Percentiles rank a stretch among this genome's conserved stretches.
phyloP scores from a whole-genome alignment of 805 yeast species.

The Cyberlindnera euphorbiae region DNA sequence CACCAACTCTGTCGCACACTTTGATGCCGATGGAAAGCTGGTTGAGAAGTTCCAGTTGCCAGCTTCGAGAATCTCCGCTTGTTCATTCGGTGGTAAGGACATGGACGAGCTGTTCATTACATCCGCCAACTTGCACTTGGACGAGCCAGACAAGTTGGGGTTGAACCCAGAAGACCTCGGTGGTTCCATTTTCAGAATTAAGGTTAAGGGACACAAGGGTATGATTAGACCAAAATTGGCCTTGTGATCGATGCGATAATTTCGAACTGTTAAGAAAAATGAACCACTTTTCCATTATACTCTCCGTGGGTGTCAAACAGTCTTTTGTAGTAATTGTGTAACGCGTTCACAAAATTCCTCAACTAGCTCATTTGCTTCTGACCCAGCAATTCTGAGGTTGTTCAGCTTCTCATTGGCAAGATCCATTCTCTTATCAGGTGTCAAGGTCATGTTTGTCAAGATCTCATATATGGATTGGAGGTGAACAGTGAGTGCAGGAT shows the following conservation, averaged over 20 bases:
- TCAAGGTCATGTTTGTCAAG: conserved; percentile 33
- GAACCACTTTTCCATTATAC: no score
- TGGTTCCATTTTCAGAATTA: conserved; percentile 51
- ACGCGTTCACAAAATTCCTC: conserved; percentile 56
- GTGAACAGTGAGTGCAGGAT: conserved; percentile 54
- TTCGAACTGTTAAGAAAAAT: conserved; percentile 10
- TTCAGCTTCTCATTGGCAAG: conserved; percentile 59
- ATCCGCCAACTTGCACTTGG: conserved; percentile 50
- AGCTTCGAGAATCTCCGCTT: conserved; percentile 56
- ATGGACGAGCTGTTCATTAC: conserved; percentile 61
- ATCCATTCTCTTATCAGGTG: conserved; percentile 53
- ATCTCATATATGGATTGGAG: conserved; percentile 44
- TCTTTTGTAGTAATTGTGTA: conserved; percentile 14
- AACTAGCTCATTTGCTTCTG: conserved; percentile 59
- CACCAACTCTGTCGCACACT: conserved; percentile 50
- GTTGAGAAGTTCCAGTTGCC: conserved; percentile 54
- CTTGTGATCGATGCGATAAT: neutral
- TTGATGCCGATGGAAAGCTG: conserved; percentile 43
- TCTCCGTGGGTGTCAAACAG: no score
- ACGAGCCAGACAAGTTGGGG: conserved; percentile 32
- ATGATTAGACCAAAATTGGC: conserved; percentile 21
- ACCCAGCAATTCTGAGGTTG: conserved; percentile 58
- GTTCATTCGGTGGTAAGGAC: conserved; percentile 59
- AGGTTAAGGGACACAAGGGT: conserved; percentile 34
- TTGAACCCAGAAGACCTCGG: conserved; percentile 47